Conservation (phyloP, 139 green algal species). For the Coelastrella sp. region DNA sequence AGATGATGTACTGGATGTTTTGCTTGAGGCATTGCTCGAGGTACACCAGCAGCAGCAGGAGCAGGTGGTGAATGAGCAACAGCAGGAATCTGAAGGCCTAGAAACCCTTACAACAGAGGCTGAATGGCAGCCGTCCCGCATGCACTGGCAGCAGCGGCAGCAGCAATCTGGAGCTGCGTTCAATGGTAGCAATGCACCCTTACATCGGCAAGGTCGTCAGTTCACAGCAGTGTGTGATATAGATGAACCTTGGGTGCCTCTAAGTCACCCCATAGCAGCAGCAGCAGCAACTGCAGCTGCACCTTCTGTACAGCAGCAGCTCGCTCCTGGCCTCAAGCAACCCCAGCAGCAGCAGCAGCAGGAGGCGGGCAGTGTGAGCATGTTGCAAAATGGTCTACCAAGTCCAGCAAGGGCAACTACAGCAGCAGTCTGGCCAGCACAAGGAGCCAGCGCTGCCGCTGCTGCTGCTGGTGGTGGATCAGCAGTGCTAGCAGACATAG, state of each 20-base stretch:
- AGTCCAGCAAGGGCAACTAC: neutral
- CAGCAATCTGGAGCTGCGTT: too few species aligned
- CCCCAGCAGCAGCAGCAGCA: neutral
- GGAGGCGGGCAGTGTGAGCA: too few species aligned
- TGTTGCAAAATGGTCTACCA: too few species aligned
- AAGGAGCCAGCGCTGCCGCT: neutral
- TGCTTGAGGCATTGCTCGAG: conserved; percentile 19
- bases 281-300: neutral
- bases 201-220: too few species aligned
- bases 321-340: neutral
- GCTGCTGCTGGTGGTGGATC: neutral
- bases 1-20: conserved; percentile 1
- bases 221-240: neutral
- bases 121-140: too few species aligned
- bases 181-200: too few species aligned
- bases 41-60: conserved; percentile 1
- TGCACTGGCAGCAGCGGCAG: neutral
- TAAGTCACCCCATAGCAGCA: neutral
- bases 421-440: neutral
- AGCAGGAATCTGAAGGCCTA: neutral
- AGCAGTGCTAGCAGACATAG: neutral
- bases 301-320: neutral
- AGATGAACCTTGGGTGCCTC: neutral
- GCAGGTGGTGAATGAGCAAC: neutral
- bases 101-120: too few species aligned